Base-by-base conservation (phyloP, 2,329 filamentous ascomycete genomes). In the Mycocentrospora acerina region DNA sequence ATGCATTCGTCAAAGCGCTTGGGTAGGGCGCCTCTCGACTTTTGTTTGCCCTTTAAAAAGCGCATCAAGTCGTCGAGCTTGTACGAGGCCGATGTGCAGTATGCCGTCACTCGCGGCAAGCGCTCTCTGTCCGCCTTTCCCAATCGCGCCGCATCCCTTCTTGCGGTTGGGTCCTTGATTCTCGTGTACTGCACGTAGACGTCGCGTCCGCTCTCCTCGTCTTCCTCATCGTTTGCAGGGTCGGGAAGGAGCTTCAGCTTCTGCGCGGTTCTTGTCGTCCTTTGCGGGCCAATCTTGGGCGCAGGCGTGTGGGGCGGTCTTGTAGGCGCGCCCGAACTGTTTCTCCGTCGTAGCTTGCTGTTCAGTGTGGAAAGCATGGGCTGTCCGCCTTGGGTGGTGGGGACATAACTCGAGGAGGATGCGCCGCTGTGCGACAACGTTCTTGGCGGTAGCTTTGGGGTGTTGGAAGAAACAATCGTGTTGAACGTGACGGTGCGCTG, bases 1-100 rank as follows among this genome's bases (percentile, higher is more conserved):
- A 98, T 89, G 67, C 93, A 98, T 68, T 98, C 93, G 65, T 98
- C 93, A 55, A 96, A 96, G 41, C 93, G 72, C 68, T 96, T 97
- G 1, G 93, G 91, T 44, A 83, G 86, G 12, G 90, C 82, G 13
- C 88, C 88, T 55, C 88, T 81, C 22, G 81, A 80, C 67, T 87
- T 88, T 30, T 81, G 79, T 42, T 88, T 80, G 19, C 89, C 88
- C 66, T 98, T 98, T 46, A 98, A 72, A 61, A 91, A 98, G 29
- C 86, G 84, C 80, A 95, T 88, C 46, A 97, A 72, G 3, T 85
- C 85, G 24, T 97, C 91, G 71, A 96, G 82, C 55, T 91, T 83
- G 69, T 97, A 97, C 35, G 85, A 85, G 61, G 89, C 90, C 9
- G 93, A 90, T 1, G 93, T 96, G 63, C 91, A 97, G 71, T 97